Conservation (phyloP, 257 asterid species). For the Plantago ovata region DNA sequence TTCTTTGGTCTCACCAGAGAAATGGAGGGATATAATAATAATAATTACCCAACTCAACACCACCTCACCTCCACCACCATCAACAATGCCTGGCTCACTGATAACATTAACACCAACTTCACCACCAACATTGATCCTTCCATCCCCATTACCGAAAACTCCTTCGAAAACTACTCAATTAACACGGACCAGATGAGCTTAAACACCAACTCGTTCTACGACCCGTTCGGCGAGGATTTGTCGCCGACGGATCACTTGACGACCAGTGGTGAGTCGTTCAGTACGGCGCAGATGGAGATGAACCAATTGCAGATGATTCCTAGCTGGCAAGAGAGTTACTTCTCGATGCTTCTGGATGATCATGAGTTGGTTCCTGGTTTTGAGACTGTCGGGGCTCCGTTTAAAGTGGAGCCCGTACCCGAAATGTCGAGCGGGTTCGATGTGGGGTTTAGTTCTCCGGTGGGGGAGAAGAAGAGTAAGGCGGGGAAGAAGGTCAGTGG, state of each 20-base stretch:
- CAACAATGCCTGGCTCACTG: no score
- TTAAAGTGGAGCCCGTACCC: constrained; percentile 34
- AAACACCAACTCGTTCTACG: constrained; percentile 4
- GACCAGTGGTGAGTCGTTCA: constrained; percentile 26
- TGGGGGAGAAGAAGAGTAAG: constrained; percentile 21
- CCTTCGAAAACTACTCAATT: no score
- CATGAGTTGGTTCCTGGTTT: constrained; percentile 14
- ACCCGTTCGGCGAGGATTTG: constrained; percentile 36
- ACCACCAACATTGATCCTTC: no score
- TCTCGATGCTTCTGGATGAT: constrained; percentile 25
- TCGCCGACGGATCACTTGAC: constrained; percentile 32
- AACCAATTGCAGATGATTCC: background rate
- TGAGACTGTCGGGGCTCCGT: constrained; percentile 25
- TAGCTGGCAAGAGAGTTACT: constrained; percentile 24
- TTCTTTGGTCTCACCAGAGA: no score
- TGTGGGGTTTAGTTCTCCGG: constrained; percentile 21
- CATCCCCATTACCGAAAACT: no score
- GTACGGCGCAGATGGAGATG: constrained; percentile 21
- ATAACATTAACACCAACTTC: no score
- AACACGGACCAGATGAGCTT: no score
- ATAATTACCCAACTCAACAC: no score
- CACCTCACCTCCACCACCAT: no score
- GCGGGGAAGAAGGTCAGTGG: constrained; percentile 44
- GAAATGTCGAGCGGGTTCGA: constrained; percentile 23
- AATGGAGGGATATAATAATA: no score